Base-by-base conservation (phyloP, 2,329 filamentous ascomycete genomes). In the Fusarium penzigii region DNA sequence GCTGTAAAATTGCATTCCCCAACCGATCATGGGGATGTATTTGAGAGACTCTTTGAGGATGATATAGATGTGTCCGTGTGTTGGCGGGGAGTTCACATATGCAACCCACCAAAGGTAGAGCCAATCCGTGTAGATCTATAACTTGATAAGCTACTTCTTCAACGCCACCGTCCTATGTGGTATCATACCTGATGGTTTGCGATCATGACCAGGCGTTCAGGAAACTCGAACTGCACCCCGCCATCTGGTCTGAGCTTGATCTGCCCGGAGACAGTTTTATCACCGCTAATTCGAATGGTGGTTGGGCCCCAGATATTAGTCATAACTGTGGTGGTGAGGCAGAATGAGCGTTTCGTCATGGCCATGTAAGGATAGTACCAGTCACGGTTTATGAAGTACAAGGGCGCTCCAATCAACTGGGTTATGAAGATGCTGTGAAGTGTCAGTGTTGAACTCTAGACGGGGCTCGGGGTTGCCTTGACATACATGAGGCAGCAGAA, bases 41-140 rank as follows among this genome's bases (percentile, higher is more conserved):
- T 90, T 92, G 56, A 96, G 76, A 2, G 89, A 92, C 68, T 96
- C 89, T 67, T 96, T 96, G 47, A 95, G 76, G 64, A 96, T 93
- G 68, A 96, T 96, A 75, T 91, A 95, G 65, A 96, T 80, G 67
- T 91, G 88, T 11, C 92, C 91, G 64, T 94, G 89, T 83, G 91
- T 90, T 48, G 82, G 80, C 51, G 88, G 89, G 2, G 64, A 70
- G 65, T 86, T 87, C 25, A 89, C 90, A 65, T 96, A 96, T n/a
- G 86, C 89, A 25, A 91, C 86, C 91, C 91, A 96, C 91, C 91
- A 96, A 8, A 96, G 81, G 68, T 96, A 96, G 9, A 95, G 73
- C 91, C 90, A 96, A 72, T 96, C 90, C 9, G 90, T 93, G 68
- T 96, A 95, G 47, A 95, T 86, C 82, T 82, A 59, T 20, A 25